These are phyloP conservation scores for Aspergillus biplanus DNA, from an alignment of 495 filamentous ascomycete genomes.

Conservation along the genomic window DNA sequence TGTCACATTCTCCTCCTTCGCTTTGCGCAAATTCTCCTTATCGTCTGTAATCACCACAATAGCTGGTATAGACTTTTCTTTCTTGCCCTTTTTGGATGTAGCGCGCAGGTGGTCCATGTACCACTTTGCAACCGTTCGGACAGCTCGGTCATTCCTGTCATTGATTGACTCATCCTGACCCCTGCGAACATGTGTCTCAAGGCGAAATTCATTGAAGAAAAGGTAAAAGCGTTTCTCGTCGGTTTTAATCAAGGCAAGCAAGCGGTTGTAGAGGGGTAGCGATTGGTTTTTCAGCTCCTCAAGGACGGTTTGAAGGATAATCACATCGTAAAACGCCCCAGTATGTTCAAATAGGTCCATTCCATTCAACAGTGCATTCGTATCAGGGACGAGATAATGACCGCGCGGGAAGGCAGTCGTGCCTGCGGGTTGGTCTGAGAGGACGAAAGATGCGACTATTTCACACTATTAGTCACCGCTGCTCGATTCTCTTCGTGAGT, in stretches of 20 bases:
- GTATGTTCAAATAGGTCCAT: constrained; percentile 96
- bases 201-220: constrained; percentile 97
- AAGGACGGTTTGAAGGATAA: constrained; percentile 92
- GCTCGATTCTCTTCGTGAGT: neutral
- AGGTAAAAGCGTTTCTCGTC: constrained; percentile 97
- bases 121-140: constrained; percentile 85
- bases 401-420: constrained; percentile 80
- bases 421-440: constrained; percentile 83
- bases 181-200: constrained; percentile 84
- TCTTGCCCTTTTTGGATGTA: constrained; percentile 54
- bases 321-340: constrained; percentile 90
- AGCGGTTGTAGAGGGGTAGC: constrained; percentile 89
- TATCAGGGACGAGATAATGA: constrained; percentile 95
- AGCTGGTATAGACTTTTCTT: constrained; percentile 64
- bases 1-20: constrained; percentile 71
- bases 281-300: constrained; percentile 95
- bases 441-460: constrained; percentile 76
- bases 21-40: constrained; percentile 80
- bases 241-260: constrained; percentile 86
- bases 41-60: constrained; percentile 96
- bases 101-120: constrained; percentile 78
- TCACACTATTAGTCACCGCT: constrained; percentile 34
- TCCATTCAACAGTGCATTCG: constrained; percentile 91
- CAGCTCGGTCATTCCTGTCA: constrained; percentile 92
- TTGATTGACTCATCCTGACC: constrained; percentile 86